Evolutionary conservation across 768 basidiomycete genomes (phyloP).

Genomic region (Podaxis sp.): DNA sequence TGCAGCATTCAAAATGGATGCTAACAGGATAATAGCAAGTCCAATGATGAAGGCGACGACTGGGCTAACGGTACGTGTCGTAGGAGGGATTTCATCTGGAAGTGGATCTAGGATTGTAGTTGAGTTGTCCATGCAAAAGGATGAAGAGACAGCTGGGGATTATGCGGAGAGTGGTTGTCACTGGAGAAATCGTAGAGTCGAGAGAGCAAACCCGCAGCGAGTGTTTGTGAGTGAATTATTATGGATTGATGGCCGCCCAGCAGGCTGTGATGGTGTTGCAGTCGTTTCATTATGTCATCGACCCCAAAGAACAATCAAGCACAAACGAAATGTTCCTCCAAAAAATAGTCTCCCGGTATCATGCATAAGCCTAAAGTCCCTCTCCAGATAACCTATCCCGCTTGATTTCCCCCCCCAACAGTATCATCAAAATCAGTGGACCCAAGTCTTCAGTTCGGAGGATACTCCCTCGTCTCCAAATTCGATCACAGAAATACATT

Average conservation of each 20-base stretch:
- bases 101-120: conserved; percentile 9
- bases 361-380: no score
- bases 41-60: conserved; percentile 80
- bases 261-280: no score
- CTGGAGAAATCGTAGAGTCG: neutral
- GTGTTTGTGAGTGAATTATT: neutral
- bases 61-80: conserved; percentile 35
- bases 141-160: neutral
- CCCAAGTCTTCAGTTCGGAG: no score
- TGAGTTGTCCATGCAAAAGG: conserved; percentile 2
- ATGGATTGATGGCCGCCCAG: neutral
- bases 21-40: conserved; percentile 76
- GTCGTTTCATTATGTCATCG: no score
- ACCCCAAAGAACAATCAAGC: no score
- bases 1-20: conserved; percentile 84
- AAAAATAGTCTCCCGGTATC: no score
- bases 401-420: no score
- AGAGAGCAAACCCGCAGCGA: neutral
- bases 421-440: no score
- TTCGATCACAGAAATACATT: no score
- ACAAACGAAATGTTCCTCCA: no score
- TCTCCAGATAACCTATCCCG: no score
- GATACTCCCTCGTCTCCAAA: no score
- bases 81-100: conserved; percentile 16
- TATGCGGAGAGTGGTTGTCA: neutral